Base-by-base conservation (phyloP, 2,329 filamentous ascomycete species). In the Zasmidium angulare region DNA sequence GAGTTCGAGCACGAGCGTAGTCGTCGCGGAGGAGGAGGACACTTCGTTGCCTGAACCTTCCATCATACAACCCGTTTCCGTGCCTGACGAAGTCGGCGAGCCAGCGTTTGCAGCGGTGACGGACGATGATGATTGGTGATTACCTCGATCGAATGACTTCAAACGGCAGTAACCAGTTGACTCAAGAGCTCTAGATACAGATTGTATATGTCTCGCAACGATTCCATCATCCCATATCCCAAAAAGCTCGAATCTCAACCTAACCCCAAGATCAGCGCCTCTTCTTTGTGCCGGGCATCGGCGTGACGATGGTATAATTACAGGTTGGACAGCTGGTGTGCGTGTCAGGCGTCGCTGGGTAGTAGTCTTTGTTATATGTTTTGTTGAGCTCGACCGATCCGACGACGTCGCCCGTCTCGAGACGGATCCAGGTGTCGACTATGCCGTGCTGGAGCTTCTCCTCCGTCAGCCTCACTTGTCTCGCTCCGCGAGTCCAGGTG, bases 361-460 rank as follows among this genome's bases (percentile, higher is more conserved):
- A 74, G 2, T 24, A 23, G 53, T 73, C 71, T 3, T 57, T 43
- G 1, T 65, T 65, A 50, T 71, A 74, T 2, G 72, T 74, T 2
- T 56, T 59, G 36, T 74, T 74, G 29, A 74, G 53, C 26, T 54
- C 55, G 9, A 74, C 69, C 4, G 58, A 52, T 9, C 71, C 71
- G 17, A 69, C 66, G 0, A 71, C 61, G 17, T 66, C 62, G 17
- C 66, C 69, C 31, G 65, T 67, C 50, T 74, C 72, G 14, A 73
- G 62, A 4, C 72, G 64, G 21, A 72, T 68, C 72, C 71, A 73
- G 1, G 71, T 74, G 29, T 72, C 68, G 2, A 70, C 57, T 24
- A 23, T 55, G 20, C 29, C 43, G 1, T 63, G 52, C 53, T 62
- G 23, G 11, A 71, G 47, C 54, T 56, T 62, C 1, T 50, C 58